Evolutionary conservation across 2,329 filamentous ascomycete species (phyloP), one percentile per base, ranked within the genome.

Genomic region (Talaromyces islandicus): DNA sequence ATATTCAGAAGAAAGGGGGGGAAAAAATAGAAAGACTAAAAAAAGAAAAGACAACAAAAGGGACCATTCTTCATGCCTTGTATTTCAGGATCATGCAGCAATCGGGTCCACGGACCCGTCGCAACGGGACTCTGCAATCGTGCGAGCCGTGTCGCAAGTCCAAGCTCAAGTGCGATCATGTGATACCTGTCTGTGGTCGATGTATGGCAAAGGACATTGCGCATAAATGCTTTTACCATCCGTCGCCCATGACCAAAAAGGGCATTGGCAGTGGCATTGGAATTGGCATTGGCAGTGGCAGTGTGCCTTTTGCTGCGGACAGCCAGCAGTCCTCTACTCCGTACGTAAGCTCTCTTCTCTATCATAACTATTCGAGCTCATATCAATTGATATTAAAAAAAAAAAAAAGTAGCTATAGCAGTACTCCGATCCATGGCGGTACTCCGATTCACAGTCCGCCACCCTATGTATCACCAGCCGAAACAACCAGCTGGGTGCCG

Each of bases 131-230:
- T 21, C 61, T 70, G 21, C 70, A 72, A 54, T 74, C 72, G 12
- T 75, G 73, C 56, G 71, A 75, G 60, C 71, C 73, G 17, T 75
- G 73, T 60, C 70, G 73, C 41, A 72, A 71, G 58, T 69, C 71
- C n/a, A 74, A 75, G 60, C 64, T 73, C 55, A 69, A 68, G 50
- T 75, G 72, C 61, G 71, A 73, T 52, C 72, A 75, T 61, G 67
- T 63, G 10, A 64, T 67, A 46, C 73, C 73, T 1, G 64, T 72
- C 11, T 75, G 57, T 58, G 57, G 55, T 12, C 55, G 55, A 7
- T 57, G 55, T 48, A 57, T 46, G 17, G 41, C 46, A 57, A 57
- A 57, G 43, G 57, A 38, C n/a, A 51, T 41, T 30, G 50, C 27
- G 4, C 41, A 53, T 53, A 32, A 43, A 53, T 58, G 57, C 38